Evolutionary conservation across 2,329 filamentous ascomycete species (phyloP).

Genomic region (Diplodia mutila): DNA sequence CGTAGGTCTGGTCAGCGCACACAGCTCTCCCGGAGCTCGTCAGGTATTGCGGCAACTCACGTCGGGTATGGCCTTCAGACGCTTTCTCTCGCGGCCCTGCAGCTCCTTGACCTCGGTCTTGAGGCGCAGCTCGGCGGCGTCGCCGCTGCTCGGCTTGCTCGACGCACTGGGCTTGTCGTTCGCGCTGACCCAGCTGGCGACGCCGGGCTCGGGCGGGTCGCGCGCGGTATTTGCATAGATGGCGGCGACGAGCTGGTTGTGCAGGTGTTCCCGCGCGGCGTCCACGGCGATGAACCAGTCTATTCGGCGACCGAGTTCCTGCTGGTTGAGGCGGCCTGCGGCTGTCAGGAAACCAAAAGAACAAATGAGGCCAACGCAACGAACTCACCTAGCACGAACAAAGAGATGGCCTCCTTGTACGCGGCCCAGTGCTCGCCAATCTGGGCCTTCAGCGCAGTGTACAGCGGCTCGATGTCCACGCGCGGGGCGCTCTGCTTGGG

Average conservation of each 20-base stretch:
- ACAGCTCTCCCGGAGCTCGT: background rate
- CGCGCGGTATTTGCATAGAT: slow-evolving; percentile 63
- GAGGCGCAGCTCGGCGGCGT: slow-evolving; percentile 65
- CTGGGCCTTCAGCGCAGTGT: slow-evolving; percentile 62
- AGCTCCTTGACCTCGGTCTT: slow-evolving; percentile 68
- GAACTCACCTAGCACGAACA: slow-evolving; percentile 60
- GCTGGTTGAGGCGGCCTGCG: slow-evolving; percentile 63
- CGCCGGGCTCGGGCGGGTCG: slow-evolving; percentile 64
- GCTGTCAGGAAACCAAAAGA: too few species aligned
- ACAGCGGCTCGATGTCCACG: slow-evolving; percentile 65
- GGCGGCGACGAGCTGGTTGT: slow-evolving; percentile 64
- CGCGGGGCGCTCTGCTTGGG: slow-evolving; percentile 59
- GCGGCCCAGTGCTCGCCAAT: slow-evolving; percentile 62
- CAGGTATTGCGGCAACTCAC: slow-evolving; percentile 39
- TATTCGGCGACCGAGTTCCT: slow-evolving; percentile 61
- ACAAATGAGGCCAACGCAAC: too few species aligned
- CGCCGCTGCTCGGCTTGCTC: slow-evolving; percentile 62
- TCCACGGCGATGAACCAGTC: slow-evolving; percentile 59
- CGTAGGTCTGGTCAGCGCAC: slow-evolving; percentile 22
- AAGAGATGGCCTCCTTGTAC: slow-evolving; percentile 62
- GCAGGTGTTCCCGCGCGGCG: slow-evolving; percentile 59
- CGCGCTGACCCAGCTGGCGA: slow-evolving; percentile 67
- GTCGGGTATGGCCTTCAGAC: slow-evolving; percentile 59
- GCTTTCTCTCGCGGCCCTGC: slow-evolving; percentile 61
- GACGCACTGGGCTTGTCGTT: slow-evolving; percentile 76